A percentile compares a stretch with the other conserved stretches of the same genome.
Conservation (phyloP, 805 yeast genomes). For the Starmerella cellae region DNA sequence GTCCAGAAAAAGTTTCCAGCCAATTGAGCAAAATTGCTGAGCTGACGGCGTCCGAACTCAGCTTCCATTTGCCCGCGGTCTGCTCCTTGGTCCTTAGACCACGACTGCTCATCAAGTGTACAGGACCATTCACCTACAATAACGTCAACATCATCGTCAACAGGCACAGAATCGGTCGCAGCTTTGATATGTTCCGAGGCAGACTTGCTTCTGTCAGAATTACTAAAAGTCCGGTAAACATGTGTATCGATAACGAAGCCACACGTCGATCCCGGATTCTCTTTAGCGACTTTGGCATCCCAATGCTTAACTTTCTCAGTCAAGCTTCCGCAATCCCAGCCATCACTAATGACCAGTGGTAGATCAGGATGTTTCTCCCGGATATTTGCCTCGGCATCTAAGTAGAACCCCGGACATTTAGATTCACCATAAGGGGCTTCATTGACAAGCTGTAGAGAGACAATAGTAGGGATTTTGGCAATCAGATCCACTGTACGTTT, state of each 20-base stretch:
- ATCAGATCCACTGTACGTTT: constrained; percentile 53
- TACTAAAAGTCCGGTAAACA: constrained; percentile 74
- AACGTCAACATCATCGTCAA: constrained; percentile 39
- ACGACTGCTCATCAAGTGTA: constrained; percentile 62
- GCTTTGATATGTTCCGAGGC: constrained; percentile 48
- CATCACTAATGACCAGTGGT: constrained; percentile 78
- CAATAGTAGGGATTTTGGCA: constrained; percentile 46
- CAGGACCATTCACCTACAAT: constrained; percentile 86
- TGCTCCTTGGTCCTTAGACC: constrained; percentile 40
- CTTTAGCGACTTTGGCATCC: constrained; percentile 26
- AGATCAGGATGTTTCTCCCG: constrained; percentile 38
- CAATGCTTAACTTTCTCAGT: constrained; percentile 44
- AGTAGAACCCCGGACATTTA: constrained; percentile 42
- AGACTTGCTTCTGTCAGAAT: constrained; percentile 49
- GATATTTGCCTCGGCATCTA: constrained; percentile 48
- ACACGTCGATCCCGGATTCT: constrained; percentile 23
- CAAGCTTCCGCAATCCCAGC: constrained; percentile 85
- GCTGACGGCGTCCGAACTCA: constrained; percentile 49
- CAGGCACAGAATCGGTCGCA: constrained; percentile 16
- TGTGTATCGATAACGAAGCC: constrained; percentile 77
- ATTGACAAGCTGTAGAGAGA: constrained; percentile 75
- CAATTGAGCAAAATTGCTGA: constrained; percentile 33
- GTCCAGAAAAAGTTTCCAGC: constrained; percentile 88
- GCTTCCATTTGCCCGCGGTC: constrained; percentile 43
- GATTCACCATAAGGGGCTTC: constrained; percentile 58